Evolutionary conservation across 1,139 yeast genomes (phyloP), one percentile per base, ranked within the genome.

Genomic region (Taphrina betulina): DNA sequence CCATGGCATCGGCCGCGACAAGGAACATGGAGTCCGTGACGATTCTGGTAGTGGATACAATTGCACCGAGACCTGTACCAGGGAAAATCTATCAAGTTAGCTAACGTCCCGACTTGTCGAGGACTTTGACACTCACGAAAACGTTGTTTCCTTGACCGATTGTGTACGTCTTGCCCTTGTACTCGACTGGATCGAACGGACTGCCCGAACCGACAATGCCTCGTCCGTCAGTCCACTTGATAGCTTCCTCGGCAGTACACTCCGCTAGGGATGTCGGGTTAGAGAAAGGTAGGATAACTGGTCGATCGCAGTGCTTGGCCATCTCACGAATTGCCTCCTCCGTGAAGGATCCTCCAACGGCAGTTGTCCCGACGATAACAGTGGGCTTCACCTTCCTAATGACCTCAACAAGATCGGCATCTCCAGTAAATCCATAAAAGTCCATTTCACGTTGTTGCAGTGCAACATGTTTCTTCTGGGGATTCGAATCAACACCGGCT

Each of bases 241-340:
- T 79, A 59, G 92, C 77, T 69, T 92, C 97, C 35, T 76, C 84
- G 22, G 98, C 97, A 61, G 83, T 75, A 53, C 96, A 96, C 72
- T 92, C 97, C 66, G 88, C 96, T 63, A 92, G 76, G 71, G 95
- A 80, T n/a, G 97, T 92, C 59, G 98, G 98, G 72, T 92, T 92
- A 16, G 96, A 87, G 64, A 92, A 80, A 66, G 97, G 98, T 82
- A 92, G 85, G 59, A 92, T 86, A 67, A 90, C 84, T 61, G 97
- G 98, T 69, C 88, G 82, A 57, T 80, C 77, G 69, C 86, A 88
- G 71, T 87, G 81, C 68, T 83, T 81, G 73, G 87, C 85, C 97
- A 92, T 90, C 68, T 84, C 94, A 68, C 79, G 83, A 61, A 92
- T 81, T 57, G 87, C 83, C 37, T 81, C 82, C 70, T 89, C 90